Percentiles rank a stretch among this genome's conserved stretches.
Conservation (phyloP, 2,329 filamentous ascomycete genomes). For the Aspergillus sp. region DNA sequence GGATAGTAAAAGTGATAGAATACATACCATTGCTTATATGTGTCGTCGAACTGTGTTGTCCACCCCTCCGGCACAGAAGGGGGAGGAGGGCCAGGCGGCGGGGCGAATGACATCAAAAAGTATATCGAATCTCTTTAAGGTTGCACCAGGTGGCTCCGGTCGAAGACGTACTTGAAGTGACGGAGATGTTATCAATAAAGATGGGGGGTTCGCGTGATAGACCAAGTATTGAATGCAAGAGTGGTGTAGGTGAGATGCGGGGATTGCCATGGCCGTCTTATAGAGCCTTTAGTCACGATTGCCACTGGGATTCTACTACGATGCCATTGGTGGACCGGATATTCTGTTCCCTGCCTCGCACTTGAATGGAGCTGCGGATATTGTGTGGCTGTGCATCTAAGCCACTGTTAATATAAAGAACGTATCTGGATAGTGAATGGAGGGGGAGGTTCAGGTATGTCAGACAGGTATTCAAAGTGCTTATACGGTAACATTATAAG, state of each 20-base stretch:
- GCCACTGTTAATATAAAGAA: background rate
- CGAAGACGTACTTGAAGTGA: background rate
- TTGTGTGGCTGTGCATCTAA: slow-evolving; percentile 10
- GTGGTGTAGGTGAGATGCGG: background rate
- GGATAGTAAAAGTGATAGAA: background rate
- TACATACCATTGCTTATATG: slow-evolving; percentile 78
- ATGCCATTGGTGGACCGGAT: background rate
- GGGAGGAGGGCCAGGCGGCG: slow-evolving; percentile 55
- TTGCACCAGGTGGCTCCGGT: background rate
- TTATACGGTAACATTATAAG: background rate
- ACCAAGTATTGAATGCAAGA: background rate
- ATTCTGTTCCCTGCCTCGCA: background rate
- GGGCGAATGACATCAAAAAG: slow-evolving; percentile 37
- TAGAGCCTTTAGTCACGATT: background rate
- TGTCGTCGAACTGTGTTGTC: slow-evolving; percentile 80
- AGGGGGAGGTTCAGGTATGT: background rate
- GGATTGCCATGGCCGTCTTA: background rate
- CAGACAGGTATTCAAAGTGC: background rate
- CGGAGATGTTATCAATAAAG: background rate
- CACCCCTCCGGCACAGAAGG: slow-evolving; percentile 73
- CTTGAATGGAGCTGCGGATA: background rate
- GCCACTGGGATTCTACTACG: background rate
- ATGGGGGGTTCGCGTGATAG: too few relatives aligned
- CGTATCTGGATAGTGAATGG: background rate
- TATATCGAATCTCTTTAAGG: background rate